A percentile compares a stretch with the other conserved stretches of the same genome.
Evolutionary conservation across 805 yeast species (phyloP).

Genomic region (Ogataea siamensis): DNA sequence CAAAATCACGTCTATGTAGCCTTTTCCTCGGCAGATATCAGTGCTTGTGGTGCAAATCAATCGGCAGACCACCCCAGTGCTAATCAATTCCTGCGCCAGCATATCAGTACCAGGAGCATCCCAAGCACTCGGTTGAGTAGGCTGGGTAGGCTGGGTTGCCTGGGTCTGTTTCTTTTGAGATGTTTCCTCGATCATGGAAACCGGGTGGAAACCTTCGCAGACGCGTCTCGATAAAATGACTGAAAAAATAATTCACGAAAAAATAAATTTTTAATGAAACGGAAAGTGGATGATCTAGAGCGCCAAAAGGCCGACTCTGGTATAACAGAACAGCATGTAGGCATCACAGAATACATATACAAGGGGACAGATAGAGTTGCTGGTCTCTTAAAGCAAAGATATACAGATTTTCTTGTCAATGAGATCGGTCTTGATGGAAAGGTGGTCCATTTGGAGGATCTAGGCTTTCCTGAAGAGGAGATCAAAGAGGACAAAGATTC

Average conservation of each 20-base stretch:
- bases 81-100: slow-evolving; percentile 27
- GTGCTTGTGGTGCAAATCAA: slow-evolving; percentile 33
- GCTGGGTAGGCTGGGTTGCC: slow-evolving; percentile 35
- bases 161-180: slow-evolving; percentile 14
- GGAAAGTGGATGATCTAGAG: slow-evolving; percentile 9
- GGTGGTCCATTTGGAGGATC: slow-evolving; percentile 73
- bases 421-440: slow-evolving; percentile 70
- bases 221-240: slow-evolving; percentile 9
- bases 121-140: slow-evolving; percentile 37
- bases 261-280: slow-evolving; percentile 6
- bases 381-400: slow-evolving; percentile 83
- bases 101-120: slow-evolving; percentile 26
- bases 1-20: slow-evolving; percentile 33
- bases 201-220: slow-evolving; percentile 3
- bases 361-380: slow-evolving; percentile 57
- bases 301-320: slow-evolving; percentile 31
- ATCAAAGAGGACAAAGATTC: slow-evolving; percentile 29
- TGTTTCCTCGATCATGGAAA: slow-evolving; percentile 6
- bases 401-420: slow-evolving; percentile 90
- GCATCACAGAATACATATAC: slow-evolving; percentile 72
- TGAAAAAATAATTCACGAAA: slow-evolving; percentile 5
- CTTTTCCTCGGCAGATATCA: slow-evolving; percentile 23
- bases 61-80: slow-evolving; percentile 36
- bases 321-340: slow-evolving; percentile 77
- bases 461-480: slow-evolving; percentile 51